Conservation (phyloP, 768 basidiomycete species). For the Chlorophyllum brunneum region DNA sequence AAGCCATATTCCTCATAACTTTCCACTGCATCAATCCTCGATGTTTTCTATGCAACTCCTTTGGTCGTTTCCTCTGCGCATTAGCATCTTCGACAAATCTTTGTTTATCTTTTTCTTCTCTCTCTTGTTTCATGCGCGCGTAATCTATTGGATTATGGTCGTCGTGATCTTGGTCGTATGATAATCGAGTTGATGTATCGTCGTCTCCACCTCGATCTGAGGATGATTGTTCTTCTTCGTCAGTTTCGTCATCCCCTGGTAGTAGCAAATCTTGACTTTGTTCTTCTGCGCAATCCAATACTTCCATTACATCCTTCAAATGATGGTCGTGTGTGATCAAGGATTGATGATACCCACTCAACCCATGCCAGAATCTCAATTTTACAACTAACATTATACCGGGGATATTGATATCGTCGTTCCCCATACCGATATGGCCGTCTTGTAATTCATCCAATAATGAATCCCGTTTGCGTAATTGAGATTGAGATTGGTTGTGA, state of each 20-base stretch:
- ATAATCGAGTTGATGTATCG: too few species aligned
- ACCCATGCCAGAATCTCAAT: slow-evolving; percentile 36
- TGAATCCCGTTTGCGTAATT: not conserved
- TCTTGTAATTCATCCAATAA: not conserved
- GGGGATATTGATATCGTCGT: slow-evolving; percentile 17
- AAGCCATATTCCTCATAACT: slow-evolving; percentile 50
- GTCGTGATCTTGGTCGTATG: too few species aligned
- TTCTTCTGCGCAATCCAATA: slow-evolving; percentile 38
- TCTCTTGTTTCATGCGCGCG: slow-evolving; percentile 20
- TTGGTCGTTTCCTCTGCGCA: slow-evolving; percentile 9
- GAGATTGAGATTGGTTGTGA: too few species aligned
- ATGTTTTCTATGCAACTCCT: slow-evolving; percentile 48
- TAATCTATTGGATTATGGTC: too few species aligned
- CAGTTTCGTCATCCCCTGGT: too few species aligned
- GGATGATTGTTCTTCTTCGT: too few species aligned
- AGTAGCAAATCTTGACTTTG: too few species aligned
- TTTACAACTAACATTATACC: slow-evolving; percentile 26
- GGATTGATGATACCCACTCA: slow-evolving; percentile 39
- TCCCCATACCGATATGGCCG: not conserved
- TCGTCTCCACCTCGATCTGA: too few species aligned
- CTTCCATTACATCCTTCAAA: slow-evolving; percentile 38
- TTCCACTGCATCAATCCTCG: slow-evolving; percentile 64
- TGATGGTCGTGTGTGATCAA: slow-evolving; percentile 30
- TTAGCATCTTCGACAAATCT: not conserved
- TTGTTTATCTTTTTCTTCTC: slow-evolving; percentile 20